Evolutionary conservation across 1,139 yeast species (phyloP).

Genomic region (Pichia terricola): DNA sequence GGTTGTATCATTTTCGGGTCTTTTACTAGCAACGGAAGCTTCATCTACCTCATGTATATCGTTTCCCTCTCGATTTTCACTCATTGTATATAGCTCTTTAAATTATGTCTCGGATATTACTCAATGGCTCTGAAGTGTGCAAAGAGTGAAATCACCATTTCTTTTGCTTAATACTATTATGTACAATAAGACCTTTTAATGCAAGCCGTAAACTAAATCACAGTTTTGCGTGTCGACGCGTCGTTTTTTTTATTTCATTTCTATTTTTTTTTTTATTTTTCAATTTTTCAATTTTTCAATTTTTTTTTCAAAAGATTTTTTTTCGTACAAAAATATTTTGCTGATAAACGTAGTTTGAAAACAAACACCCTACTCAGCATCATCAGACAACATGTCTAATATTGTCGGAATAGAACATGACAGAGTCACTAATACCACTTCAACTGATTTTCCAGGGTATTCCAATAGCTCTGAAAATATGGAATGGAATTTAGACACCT

Average conservation of each 20-base stretch:
- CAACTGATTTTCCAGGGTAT: constrained; percentile 89
- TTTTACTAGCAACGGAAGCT: too few relatives aligned
- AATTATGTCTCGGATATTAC: too few relatives aligned
- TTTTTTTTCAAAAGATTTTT: not conserved
- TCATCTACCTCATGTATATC: too few relatives aligned
- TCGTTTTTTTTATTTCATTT: not conserved
- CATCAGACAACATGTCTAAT: constrained; percentile 30
- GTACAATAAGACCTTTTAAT: too few relatives aligned
- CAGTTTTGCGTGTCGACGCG: not conserved
- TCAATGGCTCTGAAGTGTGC: too few relatives aligned
- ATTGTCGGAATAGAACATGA: constrained; percentile 85
- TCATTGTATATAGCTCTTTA: too few relatives aligned
- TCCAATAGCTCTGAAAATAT: constrained; percentile 40
- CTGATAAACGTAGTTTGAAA: not conserved
- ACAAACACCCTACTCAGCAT: not conserved
- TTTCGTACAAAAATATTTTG: too few relatives aligned
- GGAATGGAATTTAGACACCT: constrained; percentile 80
- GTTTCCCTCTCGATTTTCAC: too few relatives aligned
- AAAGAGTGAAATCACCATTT: too few relatives aligned
- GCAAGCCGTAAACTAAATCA: not conserved
- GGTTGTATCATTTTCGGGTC: too few relatives aligned
- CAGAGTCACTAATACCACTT: constrained; percentile 78
- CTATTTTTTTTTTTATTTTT: not conserved
- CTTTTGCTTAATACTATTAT: too few relatives aligned
- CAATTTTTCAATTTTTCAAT: not conserved